These are phyloP conservation scores for Chaetomidium leptoderma DNA, from an alignment of 495 filamentous ascomycete genomes.

Conservation along the genomic window DNA sequence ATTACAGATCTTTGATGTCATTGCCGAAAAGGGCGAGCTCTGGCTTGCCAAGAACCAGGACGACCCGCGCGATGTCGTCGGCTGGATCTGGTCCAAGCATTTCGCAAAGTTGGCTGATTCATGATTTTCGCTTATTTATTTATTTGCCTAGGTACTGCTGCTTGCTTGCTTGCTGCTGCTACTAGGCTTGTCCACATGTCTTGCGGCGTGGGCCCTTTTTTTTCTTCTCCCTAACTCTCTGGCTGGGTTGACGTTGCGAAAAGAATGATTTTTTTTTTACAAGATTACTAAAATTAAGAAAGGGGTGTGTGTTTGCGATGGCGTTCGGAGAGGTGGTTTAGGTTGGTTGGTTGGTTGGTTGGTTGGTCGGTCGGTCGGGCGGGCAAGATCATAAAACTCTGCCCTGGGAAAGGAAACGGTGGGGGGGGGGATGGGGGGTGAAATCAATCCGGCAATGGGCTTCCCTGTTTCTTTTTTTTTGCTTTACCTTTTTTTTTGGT, in stretches of 20 bases:
- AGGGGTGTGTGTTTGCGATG: no score
- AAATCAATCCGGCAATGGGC: neutral
- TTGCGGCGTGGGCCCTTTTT: neutral
- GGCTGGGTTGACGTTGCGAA: no score
- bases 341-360: neutral
- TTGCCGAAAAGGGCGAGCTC: slow-evolving; percentile 93
- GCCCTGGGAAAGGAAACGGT: neutral
- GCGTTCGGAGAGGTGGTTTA: neutral
- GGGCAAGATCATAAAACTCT: no score
- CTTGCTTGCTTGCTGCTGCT: no score
- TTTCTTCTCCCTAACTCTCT: no score
- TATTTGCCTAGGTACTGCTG: no score
- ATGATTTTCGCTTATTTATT: slow-evolving; percentile 24
- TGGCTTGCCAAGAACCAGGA: slow-evolving; percentile 98
- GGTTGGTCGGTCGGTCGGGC: no score
- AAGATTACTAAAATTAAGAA: no score
- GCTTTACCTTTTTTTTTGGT: neutral
- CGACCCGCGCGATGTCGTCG: slow-evolving; percentile 68
- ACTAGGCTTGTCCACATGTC: no score
- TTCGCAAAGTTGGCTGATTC: slow-evolving; percentile 72
- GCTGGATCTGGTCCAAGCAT: slow-evolving; percentile 99
- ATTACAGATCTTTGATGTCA: slow-evolving; percentile 79
- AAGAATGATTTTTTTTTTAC: neutral
- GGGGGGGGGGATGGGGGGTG: neutral
- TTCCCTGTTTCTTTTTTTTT: neutral